Percentiles rank a stretch among this genome's conserved stretches.
Conservation (phyloP, 441 rosid genomes). For the Biscutella laevigata region DNA sequence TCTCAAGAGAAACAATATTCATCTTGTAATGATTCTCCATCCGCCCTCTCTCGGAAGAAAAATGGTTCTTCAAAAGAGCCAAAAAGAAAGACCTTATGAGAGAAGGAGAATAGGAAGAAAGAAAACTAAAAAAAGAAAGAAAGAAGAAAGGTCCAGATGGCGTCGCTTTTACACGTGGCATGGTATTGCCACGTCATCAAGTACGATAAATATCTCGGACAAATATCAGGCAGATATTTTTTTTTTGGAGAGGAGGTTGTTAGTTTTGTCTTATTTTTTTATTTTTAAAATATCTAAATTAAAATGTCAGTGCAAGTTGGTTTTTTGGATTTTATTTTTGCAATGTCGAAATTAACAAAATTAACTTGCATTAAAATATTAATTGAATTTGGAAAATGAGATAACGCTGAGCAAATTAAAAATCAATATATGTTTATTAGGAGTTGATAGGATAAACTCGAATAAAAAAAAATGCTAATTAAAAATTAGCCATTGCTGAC, state of each 20-base stretch:
- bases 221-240: slow-evolving; percentile 48
- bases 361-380: neutral
- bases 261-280: neutral
- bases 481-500: neutral
- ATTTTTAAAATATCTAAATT: no score
- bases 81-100: neutral
- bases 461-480: neutral
- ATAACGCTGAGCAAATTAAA: neutral
- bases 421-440: neutral
- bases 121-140: neutral
- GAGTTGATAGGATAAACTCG: neutral
- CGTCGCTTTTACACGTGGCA: slow-evolving; percentile 70
- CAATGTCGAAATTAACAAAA: no score
- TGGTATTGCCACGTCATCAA: slow-evolving; percentile 39
- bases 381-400: neutral
- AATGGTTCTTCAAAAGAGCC: neutral
- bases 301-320: no score
- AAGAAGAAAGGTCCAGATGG: slow-evolving; percentile 42
- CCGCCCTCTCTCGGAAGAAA: neutral
- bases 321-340: no score
- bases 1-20: slow-evolving; percentile 18
- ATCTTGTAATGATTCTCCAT: slow-evolving; percentile 22
- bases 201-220: slow-evolving; percentile 44
- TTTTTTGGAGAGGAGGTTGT: slow-evolving; percentile 13
- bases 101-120: neutral